These are phyloP conservation scores for Apophysomyces trapeziformis DNA, from an alignment of 371 early-diverging fungal genomes.

Conservation along the genomic window DNA sequence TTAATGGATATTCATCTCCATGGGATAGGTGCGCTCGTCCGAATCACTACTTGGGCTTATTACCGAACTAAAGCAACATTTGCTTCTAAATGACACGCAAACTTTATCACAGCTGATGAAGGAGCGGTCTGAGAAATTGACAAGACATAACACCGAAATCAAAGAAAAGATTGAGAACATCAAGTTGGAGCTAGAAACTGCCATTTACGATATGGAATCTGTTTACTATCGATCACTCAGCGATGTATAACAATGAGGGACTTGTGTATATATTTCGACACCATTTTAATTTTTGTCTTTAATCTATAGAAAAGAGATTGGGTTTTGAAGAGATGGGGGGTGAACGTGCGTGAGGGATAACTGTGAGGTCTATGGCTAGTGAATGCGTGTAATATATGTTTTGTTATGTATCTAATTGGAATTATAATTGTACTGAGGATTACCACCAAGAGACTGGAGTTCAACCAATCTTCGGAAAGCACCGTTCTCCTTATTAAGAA, in stretches of 20 bases:
- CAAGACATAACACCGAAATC: constrained; percentile 36
- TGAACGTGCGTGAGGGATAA: background rate
- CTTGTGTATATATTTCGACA: constrained; percentile 7
- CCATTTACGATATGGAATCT: constrained; percentile 49
- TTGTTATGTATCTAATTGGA: background rate
- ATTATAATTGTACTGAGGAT: constrained; percentile 10
- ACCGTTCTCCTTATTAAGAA: constrained; percentile 57
- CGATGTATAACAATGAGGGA: constrained; percentile 16
- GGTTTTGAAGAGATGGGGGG: constrained; percentile 13
- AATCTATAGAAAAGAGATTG: constrained; percentile 1
- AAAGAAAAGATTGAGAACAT: constrained; percentile 34
- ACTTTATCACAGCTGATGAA: constrained; percentile 58
- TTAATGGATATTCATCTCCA: background rate
- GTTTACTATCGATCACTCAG: constrained; percentile 48
- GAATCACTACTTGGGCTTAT: constrained; percentile 70
- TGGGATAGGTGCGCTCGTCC: constrained; percentile 58
- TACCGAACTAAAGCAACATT: constrained; percentile 68
- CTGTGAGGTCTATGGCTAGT: constrained; percentile 5
- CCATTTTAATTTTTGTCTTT: background rate
- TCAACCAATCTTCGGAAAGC: constrained; percentile 57
- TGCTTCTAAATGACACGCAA: constrained; percentile 70
- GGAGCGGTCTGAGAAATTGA: constrained; percentile 31
- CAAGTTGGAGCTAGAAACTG: constrained; percentile 37
- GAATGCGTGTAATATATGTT: background rate
- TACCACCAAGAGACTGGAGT: constrained; percentile 41